Evolutionary conservation across 768 basidiomycete species (phyloP).

Genomic region (Leccinum disarticulatum): DNA sequence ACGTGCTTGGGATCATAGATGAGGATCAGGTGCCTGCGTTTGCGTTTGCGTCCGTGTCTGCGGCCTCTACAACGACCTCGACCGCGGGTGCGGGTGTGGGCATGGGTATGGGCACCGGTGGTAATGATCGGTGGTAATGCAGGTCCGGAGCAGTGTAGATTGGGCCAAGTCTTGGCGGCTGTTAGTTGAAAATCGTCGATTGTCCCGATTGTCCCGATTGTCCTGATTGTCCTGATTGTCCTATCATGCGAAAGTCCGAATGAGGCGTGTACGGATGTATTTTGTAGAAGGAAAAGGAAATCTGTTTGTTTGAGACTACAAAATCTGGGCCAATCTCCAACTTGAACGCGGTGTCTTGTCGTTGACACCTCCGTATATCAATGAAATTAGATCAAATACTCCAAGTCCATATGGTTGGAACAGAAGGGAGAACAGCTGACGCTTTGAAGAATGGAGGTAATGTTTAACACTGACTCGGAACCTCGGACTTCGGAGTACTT

Average conservation of each 20-base stretch:
- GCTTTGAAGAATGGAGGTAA: too few relatives aligned
- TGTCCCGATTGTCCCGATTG: too few relatives aligned
- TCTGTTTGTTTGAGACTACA: not conserved
- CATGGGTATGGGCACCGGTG: not conserved
- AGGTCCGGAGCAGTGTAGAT: not conserved
- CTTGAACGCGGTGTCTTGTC: conserved; percentile 26
- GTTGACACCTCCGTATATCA: not conserved
- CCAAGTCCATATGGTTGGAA: not conserved
- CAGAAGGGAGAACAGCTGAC: not conserved
- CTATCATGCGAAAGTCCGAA: not conserved
- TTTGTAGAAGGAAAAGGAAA: not conserved
- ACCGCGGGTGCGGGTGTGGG: not conserved
- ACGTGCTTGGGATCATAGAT: conserved; percentile 34
- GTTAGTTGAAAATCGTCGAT: not conserved
- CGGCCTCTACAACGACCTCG: not conserved
- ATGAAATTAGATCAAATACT: not conserved
- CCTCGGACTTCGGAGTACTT: too few relatives aligned
- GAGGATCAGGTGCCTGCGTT: conserved; percentile 30
- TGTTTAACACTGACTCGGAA: too few relatives aligned
- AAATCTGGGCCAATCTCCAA: too few relatives aligned
- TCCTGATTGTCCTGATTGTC: too few relatives aligned
- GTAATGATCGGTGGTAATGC: not conserved
- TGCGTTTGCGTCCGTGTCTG: not conserved
- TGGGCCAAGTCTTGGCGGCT: not conserved
- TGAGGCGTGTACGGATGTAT: not conserved